A percentile compares a stretch with the other conserved stretches of the same genome.
phyloP scores from a whole-genome alignment of 169 alveolate species.

The Sarcocystis neurona region DNA sequence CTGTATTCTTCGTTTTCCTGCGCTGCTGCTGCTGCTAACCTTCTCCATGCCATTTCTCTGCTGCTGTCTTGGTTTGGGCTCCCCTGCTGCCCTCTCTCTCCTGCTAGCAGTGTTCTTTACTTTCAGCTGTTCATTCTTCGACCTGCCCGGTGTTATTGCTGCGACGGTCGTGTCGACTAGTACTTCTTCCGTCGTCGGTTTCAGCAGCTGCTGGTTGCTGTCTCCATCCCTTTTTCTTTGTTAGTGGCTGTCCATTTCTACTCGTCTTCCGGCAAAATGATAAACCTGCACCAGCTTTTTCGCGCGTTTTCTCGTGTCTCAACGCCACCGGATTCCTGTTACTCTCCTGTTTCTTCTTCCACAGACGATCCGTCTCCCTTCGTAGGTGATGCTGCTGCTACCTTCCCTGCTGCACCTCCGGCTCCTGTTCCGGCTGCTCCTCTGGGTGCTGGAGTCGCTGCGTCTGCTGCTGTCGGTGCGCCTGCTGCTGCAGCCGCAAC shows the following conservation, averaged over 20 bases:
- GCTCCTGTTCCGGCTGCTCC: too few relatives aligned
- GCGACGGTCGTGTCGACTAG: background rate
- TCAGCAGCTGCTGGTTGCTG: background rate
- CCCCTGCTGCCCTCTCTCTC: background rate
- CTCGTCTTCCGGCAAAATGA: background rate
- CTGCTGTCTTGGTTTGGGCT: background rate
- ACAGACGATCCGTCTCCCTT: too few relatives aligned
- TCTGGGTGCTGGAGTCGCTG: too few relatives aligned
- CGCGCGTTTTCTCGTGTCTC: constrained; percentile 31
- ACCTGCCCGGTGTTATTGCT: background rate
- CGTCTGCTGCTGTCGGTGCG: too few relatives aligned
- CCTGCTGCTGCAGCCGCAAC: too few relatives aligned
- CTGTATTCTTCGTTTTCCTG: background rate
- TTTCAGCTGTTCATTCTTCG: background rate
- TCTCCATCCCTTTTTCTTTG: background rate
- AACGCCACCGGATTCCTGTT: background rate
- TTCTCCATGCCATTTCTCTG: background rate
- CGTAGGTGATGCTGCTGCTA: too few relatives aligned
- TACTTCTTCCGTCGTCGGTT: background rate
- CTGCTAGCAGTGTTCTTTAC: background rate
- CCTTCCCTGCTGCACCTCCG: too few relatives aligned
- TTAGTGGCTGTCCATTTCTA: background rate
- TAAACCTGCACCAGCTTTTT: constrained; percentile 34
- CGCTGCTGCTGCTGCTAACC: background rate
- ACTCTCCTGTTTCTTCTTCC: too few relatives aligned